Percentiles rank a stretch among this genome's conserved stretches.
Conservation (phyloP, 768 basidiomycete species). For the Lepiota venenata region DNA sequence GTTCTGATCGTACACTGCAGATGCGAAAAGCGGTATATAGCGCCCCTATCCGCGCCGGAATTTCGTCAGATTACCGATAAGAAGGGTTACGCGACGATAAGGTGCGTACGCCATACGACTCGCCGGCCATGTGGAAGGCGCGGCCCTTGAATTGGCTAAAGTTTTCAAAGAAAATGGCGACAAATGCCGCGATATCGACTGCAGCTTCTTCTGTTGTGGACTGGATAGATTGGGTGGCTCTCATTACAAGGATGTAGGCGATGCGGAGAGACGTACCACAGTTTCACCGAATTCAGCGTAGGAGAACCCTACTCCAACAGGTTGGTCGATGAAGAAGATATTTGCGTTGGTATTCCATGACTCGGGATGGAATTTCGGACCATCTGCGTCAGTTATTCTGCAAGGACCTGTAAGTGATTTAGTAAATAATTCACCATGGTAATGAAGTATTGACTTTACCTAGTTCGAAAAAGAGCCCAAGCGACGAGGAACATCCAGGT, state of each 20-base stretch:
- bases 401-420: constrained; percentile 51
- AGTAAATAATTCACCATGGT: not conserved
- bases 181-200: constrained; percentile 69
- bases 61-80: too few species aligned
- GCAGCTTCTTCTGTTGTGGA: constrained; percentile 80
- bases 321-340: constrained; percentile 61
- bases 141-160: constrained; percentile 71
- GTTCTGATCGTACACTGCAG: constrained; percentile 76
- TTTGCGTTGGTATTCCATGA: constrained; percentile 74
- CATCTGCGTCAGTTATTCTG: constrained; percentile 49
- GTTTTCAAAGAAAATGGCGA: constrained; percentile 76
- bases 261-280: constrained; percentile 36
- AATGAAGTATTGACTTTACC: not conserved
- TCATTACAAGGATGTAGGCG: not conserved
- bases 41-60: constrained; percentile 42
- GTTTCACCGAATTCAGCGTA: constrained; percentile 65
- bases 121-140: constrained; percentile 70
- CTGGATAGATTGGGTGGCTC: constrained; percentile 23
- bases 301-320: constrained; percentile 59
- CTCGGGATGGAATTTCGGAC: constrained; percentile 53
- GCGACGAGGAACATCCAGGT: constrained; percentile 37
- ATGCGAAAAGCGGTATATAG: constrained; percentile 72
- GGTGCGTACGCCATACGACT: constrained; percentile 64
- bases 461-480: constrained; percentile 71
- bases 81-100: not conserved